Evolutionary conservation across 202 grass and related monocot species (phyloP), one percentile per base, ranked within the genome.

Genomic region (Brachypodium distachyon): DNA sequence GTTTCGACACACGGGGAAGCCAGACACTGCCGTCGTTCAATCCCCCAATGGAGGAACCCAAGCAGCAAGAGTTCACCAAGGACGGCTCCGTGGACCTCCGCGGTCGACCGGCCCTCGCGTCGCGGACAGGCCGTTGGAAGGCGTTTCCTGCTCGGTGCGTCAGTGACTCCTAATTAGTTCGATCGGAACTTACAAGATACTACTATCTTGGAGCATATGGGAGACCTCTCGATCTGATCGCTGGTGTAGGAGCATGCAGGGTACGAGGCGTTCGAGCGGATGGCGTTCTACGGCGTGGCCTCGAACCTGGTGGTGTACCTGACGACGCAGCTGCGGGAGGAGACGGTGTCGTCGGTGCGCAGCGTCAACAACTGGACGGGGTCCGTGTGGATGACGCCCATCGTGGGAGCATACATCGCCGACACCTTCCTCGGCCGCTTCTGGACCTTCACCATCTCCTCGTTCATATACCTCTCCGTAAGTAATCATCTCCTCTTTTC

Each of bases 341-440:
- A 62, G 10, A 92, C 89, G 8, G 89, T 96, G 11, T 54, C 92
- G 43, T 96, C 92, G 17, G 87, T 92, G 8, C 68, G 84, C 55
- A 92, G 89, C 67, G 92, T 92, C n/a, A 96, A 71, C 77, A 96
- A 92, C 65, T 96, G 92, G 92, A 83, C 86, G 1, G 92, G 92
- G 1, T 77, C 89, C n/a, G 89, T 96, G 17, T 96, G 89, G 89
- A 83, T 96, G 70, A 96, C 89, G 5, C 92, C 92, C 22, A 51
- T 96, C 73, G 72, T 43, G 12, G 92, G 92, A 4, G 92, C 92
- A 9, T 96, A 92, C 77, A 26, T 96, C 53, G 87, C 92, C 21
- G 89, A 96, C 73, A 77, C 92, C 17, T 92, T 78, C 81, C 74
- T 96, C 14, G 89, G 92, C 38, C 89, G 92, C 3, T 96, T 81